These are phyloP conservation scores for Penicillium lividum DNA, from an alignment of 495 filamentous ascomycete species.

Conservation along the genomic window DNA sequence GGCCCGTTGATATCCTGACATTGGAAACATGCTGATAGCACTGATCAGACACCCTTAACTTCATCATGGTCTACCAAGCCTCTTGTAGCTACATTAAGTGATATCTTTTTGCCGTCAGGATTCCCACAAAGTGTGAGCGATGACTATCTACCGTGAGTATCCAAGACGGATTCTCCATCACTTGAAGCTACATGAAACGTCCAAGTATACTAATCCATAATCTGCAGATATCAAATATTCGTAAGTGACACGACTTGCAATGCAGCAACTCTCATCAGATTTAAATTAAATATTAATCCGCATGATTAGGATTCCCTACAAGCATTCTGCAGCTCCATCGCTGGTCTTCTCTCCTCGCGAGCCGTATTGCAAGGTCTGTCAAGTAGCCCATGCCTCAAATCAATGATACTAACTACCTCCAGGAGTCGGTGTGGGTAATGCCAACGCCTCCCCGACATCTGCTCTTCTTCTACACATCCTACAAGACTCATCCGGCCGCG, in stretches of 20 bases:
- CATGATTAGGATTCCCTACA: slow-evolving; percentile 79
- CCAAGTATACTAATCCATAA: slow-evolving; percentile 11
- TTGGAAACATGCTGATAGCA: too few relatives aligned
- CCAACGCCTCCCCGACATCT: slow-evolving; percentile 78
- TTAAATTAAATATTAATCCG: not conserved
- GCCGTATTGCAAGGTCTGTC: slow-evolving; percentile 79
- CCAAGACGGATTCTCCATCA: not conserved
- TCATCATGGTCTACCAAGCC: slow-evolving; percentile 36
- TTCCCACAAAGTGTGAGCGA: slow-evolving; percentile 88
- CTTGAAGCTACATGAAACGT: not conserved
- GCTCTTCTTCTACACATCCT: slow-evolving; percentile 84
- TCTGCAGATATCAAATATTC: slow-evolving; percentile 69
- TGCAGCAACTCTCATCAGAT: not conserved
- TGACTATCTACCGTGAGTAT: slow-evolving; percentile 79
- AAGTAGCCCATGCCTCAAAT: not conserved
- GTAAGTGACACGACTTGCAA: slow-evolving; percentile 18
- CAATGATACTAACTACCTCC: slow-evolving; percentile 8
- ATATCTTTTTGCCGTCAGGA: slow-evolving; percentile 85
- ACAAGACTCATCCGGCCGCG: slow-evolving; percentile 79
- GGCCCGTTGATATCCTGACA: not conserved
- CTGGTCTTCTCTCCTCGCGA: slow-evolving; percentile 80
- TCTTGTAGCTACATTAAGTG: slow-evolving; percentile 31
- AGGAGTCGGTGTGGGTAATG: slow-evolving; percentile 90
- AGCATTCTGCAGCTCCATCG: slow-evolving; percentile 93
- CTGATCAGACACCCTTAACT: slow-evolving; percentile 12